These are phyloP conservation scores for Penicillium simplicissimum DNA, from an alignment of 495 filamentous ascomycete genomes.

Conservation along the genomic window DNA sequence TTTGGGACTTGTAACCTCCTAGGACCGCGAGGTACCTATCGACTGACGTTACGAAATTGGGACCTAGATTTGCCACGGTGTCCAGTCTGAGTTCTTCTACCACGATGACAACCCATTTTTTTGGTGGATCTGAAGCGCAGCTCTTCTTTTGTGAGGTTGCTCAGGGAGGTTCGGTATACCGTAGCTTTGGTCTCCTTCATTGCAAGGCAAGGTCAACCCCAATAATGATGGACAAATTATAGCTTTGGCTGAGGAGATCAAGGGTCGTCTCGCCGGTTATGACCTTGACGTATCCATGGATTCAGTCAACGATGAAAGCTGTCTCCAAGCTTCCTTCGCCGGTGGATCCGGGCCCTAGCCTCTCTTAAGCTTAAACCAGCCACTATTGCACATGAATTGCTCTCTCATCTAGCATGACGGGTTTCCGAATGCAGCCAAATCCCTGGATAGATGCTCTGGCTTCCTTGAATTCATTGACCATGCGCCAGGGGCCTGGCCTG, in stretches of 20 bases:
- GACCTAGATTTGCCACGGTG: background rate
- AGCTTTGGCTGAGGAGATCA: background rate
- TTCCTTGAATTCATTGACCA: slow-evolving; percentile 10
- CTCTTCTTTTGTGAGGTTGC: background rate
- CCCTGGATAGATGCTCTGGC: slow-evolving; percentile 9
- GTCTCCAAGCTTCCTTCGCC: background rate
- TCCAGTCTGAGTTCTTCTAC: background rate
- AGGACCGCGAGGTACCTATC: background rate
- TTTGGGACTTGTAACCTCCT: slow-evolving; percentile 17
- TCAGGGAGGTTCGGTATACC: background rate
- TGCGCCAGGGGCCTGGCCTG: slow-evolving; percentile 21
- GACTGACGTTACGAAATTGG: no score
- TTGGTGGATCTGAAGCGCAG: no score
- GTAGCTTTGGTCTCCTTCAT: background rate
- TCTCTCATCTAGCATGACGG: background rate
- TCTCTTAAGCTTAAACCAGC: slow-evolving; percentile 4
- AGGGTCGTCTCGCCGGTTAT: background rate
- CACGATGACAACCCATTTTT: no score
- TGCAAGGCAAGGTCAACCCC: background rate
- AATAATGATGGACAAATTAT: background rate
- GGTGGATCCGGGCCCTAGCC: slow-evolving; percentile 17
- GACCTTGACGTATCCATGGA: background rate
- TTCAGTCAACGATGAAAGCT: background rate
- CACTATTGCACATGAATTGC: background rate
- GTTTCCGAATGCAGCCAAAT: slow-evolving; percentile 20